A percentile compares a stretch with the other conserved stretches of the same genome.
Conservation (phyloP, 257 asterid genomes). For the Solanum ahanhuiri region DNA sequence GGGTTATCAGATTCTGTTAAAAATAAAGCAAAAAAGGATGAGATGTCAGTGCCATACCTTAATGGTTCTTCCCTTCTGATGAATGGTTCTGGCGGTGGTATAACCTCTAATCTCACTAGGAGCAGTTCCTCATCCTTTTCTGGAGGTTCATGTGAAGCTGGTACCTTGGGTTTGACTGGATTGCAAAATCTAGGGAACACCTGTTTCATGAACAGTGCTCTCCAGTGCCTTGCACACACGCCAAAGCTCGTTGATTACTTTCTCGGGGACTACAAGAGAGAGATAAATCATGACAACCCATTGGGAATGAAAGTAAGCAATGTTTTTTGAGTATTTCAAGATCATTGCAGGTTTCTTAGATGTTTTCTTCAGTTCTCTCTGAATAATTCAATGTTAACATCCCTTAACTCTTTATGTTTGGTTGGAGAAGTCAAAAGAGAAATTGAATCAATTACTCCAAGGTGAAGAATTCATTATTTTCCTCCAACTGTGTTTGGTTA, state of each 20-base stretch:
- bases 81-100: conserved; percentile 47
- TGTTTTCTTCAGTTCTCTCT: conserved; percentile 8
- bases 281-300: conserved; percentile 80
- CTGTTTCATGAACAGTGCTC: conserved; percentile 95
- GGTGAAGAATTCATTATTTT: not conserved
- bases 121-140: conserved; percentile 39
- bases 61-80: conserved; percentile 43
- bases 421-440: not conserved
- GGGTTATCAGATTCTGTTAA: conserved; percentile 76
- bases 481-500: not conserved
- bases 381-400: not conserved
- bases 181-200: conserved; percentile 93
- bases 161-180: conserved; percentile 85
- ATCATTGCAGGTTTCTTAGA: conserved; percentile 2
- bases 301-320: conserved; percentile 84
- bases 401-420: not conserved
- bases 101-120: conserved; percentile 29
- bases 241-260: conserved; percentile 95
- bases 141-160: conserved; percentile 63
- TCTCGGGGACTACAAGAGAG: conserved; percentile 84
- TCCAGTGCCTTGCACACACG: conserved; percentile 92
- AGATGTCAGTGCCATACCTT: conserved; percentile 27
- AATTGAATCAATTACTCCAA: not conserved
- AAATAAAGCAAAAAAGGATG: conserved; percentile 47
- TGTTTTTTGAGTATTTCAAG: not conserved